Conservation (phyloP, 2,329 filamentous ascomycete species). For the Penicillium brasilianum region DNA sequence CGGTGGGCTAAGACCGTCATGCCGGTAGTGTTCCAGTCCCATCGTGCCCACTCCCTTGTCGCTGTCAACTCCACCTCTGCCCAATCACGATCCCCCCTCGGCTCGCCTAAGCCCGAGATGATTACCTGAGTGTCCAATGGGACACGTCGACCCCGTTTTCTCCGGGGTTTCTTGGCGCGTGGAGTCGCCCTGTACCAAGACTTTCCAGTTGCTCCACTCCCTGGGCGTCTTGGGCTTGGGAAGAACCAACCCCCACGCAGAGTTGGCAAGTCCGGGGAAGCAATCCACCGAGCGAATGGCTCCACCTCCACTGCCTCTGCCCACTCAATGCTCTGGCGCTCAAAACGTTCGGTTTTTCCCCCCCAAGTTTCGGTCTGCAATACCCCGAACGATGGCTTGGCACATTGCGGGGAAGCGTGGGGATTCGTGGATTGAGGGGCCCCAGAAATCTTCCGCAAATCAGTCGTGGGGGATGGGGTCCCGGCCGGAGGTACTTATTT, state of each 20-base stretch:
- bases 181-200: not conserved
- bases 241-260: not conserved
- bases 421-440: constrained; percentile 10
- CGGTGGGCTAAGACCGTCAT: not conserved
- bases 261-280: constrained; percentile 23
- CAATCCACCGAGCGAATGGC: constrained; percentile 20
- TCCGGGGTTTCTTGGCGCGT: constrained; percentile 14
- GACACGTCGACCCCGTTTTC: not conserved
- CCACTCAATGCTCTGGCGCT: not conserved
- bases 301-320: not conserved
- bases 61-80: not conserved
- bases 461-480: constrained; percentile 13
- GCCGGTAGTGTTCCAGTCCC: not conserved
- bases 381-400: constrained; percentile 29
- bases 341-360: not conserved
- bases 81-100: not conserved
- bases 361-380: constrained; percentile 19
- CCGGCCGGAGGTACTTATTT: constrained; percentile 10
- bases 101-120: not conserved
- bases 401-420: constrained; percentile 18
- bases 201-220: too few relatives aligned
- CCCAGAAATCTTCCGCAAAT: constrained; percentile 25
- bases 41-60: not conserved
- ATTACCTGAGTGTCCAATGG: not conserved
- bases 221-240: not conserved